Base-by-base conservation (phyloP, 306 rosid genomes). In the Gynostemma pentaphyllum region DNA sequence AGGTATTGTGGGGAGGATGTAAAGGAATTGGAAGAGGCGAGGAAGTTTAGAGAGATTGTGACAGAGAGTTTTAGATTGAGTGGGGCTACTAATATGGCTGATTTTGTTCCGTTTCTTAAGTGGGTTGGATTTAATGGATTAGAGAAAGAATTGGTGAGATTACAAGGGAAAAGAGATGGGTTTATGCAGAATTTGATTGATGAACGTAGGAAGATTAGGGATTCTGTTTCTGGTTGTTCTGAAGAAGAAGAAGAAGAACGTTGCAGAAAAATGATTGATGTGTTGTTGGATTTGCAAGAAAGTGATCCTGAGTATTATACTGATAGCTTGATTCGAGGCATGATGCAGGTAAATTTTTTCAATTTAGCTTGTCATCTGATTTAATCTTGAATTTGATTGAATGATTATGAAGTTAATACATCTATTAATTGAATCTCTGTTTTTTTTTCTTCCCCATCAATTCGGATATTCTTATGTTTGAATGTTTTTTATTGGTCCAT, bases 171-270 rank as follows among this genome's bases (percentile, higher is more conserved):
- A 40, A 68, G 78, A 57, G 75, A 68, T 2, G 44, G 21, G 29
- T 72, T 71, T 50, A 45, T 68, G 70, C 78, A 72, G 49, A 61
- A 52, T 55, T 66, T 79, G 64, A 75, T 79, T 15, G 74, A n/a
- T n/a, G n/a, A 75, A 44, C 75, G 46, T 10, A 52, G 37, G 1
- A 18, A 2, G 44, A 61, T 22, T 14, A 64, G 26, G 36, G 30
- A 61, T 49, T 26, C 60, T 66, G 60, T 53, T n/a, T n/a, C n/a
- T n/a, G n/a, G n/a, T n/a, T n/a, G n/a, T n/a, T n/a, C n/a, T n/a
- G n/a, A n/a, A n/a, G n/a, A n/a, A 10, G 22, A 18, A 4, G 70
- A 49, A 30, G 55, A n/a, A n/a, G n/a, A 9, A 62, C 70, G 13
- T 0, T 27, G 28, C 64, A 79, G 67, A 48, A 69, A 68, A 62